Conservation (phyloP, 768 basidiomycete genomes). For the Hypsizygus marmoreus region DNA sequence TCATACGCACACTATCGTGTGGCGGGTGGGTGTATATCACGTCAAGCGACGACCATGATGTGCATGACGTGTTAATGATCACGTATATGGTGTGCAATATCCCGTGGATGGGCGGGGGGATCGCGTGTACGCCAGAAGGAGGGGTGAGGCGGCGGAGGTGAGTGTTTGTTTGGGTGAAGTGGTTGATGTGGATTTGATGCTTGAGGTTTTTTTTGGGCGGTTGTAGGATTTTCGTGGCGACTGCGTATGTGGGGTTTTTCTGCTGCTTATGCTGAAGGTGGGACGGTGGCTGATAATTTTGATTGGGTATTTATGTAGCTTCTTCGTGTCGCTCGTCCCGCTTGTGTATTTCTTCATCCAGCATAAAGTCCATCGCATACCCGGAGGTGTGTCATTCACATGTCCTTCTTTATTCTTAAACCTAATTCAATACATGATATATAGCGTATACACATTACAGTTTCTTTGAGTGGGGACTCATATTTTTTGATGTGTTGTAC, state of each 20-base stretch:
- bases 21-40: slow-evolving; percentile 95
- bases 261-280: too few species aligned
- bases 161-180: slow-evolving; percentile 9
- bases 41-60: slow-evolving; percentile 78
- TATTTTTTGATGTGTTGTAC: slow-evolving; percentile 70
- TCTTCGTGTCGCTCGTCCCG: slow-evolving; percentile 70
- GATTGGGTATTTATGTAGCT: slow-evolving; percentile 50
- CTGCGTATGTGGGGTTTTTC: slow-evolving; percentile 53
- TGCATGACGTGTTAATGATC: slow-evolving; percentile 89
- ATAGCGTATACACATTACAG: slow-evolving; percentile 84
- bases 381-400: slow-evolving; percentile 62
- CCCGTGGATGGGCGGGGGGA: slow-evolving; percentile 86
- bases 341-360: slow-evolving; percentile 84
- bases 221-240: slow-evolving; percentile 53
- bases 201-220: neutral
- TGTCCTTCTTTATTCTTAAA: neutral
- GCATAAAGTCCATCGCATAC: slow-evolving; percentile 77
- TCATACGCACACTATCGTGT: slow-evolving; percentile 77
- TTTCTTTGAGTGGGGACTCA: slow-evolving; percentile 87
- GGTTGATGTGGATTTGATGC: slow-evolving; percentile 1
- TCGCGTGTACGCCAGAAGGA: slow-evolving; percentile 52
- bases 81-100: slow-evolving; percentile 80
- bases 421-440: neutral
- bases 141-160: slow-evolving; percentile 57
- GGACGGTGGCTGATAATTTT: neutral